Percentiles rank a stretch among this genome's conserved stretches.
Conservation (phyloP, 192 early-diverging fungal genomes). For the Podila epigama region DNA sequence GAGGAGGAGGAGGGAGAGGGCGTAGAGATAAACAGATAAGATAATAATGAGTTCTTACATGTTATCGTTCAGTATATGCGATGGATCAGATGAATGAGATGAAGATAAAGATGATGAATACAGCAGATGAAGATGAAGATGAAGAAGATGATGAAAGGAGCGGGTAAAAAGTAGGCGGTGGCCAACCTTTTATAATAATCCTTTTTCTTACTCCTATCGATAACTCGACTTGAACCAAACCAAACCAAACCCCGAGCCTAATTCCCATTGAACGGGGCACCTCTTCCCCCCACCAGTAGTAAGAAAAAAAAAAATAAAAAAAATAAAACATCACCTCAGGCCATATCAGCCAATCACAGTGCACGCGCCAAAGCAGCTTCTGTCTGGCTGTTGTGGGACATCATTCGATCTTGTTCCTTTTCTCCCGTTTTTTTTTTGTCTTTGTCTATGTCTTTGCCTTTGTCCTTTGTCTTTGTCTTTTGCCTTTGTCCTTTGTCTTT, state of each 20-base stretch:
- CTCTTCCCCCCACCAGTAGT: too few species aligned
- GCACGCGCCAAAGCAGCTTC: not conserved
- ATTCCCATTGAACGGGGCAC: not conserved
- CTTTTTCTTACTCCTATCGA: too few species aligned
- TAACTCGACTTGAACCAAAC: not conserved
- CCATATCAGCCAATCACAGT: not conserved
- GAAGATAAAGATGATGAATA: constrained; percentile 1
- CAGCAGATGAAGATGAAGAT: not conserved
- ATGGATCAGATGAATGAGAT: not conserved
- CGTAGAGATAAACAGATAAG: constrained; percentile 1
- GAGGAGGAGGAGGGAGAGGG: not conserved
- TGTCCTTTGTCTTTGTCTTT: not conserved
- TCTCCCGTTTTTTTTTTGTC: not conserved
- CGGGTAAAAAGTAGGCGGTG: too few species aligned
- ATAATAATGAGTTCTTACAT: not conserved
- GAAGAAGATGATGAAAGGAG: not conserved
- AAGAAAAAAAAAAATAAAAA: too few species aligned
- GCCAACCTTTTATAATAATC: too few species aligned
- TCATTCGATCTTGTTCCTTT: not conserved
- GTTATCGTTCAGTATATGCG: not conserved
- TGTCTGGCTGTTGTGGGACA: not conserved
- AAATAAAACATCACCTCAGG: constrained; percentile 5
- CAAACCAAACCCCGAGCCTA: too few species aligned
- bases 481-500: too few species aligned
- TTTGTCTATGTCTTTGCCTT: not conserved